Evolutionary conservation across 2,329 filamentous ascomycete species (phyloP).

Genomic region (Microthyrium microscopicum): DNA sequence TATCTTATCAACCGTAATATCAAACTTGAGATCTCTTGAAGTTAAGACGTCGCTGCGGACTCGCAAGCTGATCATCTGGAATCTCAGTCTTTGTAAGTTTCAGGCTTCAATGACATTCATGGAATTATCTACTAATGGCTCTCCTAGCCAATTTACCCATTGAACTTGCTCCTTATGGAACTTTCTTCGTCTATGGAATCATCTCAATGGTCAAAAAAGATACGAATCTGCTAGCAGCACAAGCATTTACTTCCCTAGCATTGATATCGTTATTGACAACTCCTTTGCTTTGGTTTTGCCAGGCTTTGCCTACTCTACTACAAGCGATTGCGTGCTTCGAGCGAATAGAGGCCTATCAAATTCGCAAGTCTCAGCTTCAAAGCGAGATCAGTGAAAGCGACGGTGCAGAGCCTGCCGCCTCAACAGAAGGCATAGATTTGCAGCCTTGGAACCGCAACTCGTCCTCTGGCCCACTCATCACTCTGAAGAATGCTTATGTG

Average conservation of each 20-base stretch:
- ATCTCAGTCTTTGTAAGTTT: not conserved
- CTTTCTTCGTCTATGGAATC: constrained; percentile 2
- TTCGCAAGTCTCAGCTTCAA: too few species aligned
- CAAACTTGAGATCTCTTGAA: not conserved
- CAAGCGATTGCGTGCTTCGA: too few species aligned
- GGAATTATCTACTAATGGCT: not conserved
- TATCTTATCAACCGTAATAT: not conserved
- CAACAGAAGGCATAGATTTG: too few species aligned
- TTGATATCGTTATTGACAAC: not conserved
- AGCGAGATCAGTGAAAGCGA: too few species aligned
- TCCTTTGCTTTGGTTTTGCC: not conserved
- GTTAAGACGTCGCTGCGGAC: not conserved
- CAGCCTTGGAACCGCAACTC: too few species aligned
- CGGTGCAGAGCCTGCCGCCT: too few species aligned
- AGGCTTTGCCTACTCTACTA: too few species aligned
- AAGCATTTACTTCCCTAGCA: constrained; percentile 4
- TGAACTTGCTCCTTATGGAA: not conserved
- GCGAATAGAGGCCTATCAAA: too few species aligned
- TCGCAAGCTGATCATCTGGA: not conserved
- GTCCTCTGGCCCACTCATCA: too few species aligned
- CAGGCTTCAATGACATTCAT: too few species aligned
- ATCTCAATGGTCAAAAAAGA: not conserved
- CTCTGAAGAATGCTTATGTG: too few species aligned
- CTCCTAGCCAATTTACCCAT: not conserved
- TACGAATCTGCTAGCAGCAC: not conserved